A percentile compares a stretch with the other conserved stretches of the same genome.
These are phyloP conservation scores for Leccinum ochraceum DNA, from an alignment of 768 basidiomycete genomes.

Conservation along the genomic window DNA sequence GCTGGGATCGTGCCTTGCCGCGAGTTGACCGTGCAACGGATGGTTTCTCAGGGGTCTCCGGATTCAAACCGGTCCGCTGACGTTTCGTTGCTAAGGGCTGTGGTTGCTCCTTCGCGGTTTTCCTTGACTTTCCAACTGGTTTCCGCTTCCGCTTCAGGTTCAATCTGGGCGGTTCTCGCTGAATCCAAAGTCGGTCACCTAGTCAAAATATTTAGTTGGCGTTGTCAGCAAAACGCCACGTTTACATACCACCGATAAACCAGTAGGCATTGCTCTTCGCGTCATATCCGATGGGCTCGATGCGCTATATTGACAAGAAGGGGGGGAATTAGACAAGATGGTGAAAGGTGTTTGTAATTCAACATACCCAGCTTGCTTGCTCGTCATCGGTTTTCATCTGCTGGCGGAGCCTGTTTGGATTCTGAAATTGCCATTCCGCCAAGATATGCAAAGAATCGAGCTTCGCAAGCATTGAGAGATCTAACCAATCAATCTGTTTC, in stretches of 20 bases:
- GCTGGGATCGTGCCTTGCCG: constrained; percentile 12
- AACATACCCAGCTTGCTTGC: constrained; percentile 71
- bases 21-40: constrained; percentile 15
- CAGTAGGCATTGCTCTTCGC: constrained; percentile 78
- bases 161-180: constrained; percentile 62
- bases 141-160: constrained; percentile 45
- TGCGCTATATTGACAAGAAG: constrained; percentile 52
- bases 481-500: constrained; percentile 65
- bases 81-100: constrained; percentile 28
- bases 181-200: constrained; percentile 88
- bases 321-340: background rate
- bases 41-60: constrained; percentile 3
- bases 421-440: constrained; percentile 87
- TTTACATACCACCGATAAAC: constrained; percentile 69
- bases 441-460: constrained; percentile 73
- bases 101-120: constrained; percentile 19
- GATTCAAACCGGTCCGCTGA: constrained; percentile 20
- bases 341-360: background rate
- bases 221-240: background rate
- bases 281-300: constrained; percentile 86
- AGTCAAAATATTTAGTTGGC: constrained; percentile 5
- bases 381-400: constrained; percentile 84
- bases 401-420: constrained; percentile 63
- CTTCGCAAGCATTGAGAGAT: constrained; percentile 69
- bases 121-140: constrained; percentile 22